Evolutionary conservation across 1,284 basidiomycete species (phyloP).

Genomic region (Calocybe gambosa): DNA sequence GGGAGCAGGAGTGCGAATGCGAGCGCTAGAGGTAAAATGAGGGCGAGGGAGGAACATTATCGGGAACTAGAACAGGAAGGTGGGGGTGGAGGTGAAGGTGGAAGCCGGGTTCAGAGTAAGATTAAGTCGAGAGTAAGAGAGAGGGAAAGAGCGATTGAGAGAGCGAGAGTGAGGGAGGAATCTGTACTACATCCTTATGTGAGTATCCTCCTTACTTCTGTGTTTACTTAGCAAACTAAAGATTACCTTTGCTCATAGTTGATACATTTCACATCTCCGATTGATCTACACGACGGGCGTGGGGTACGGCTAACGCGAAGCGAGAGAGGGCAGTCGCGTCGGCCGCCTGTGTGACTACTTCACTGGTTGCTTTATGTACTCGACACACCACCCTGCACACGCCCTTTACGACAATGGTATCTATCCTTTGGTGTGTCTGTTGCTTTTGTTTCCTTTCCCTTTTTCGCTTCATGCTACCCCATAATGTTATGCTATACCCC

Average conservation of each 20-base stretch:
- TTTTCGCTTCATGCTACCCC: too few species aligned
- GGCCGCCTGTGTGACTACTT: not conserved
- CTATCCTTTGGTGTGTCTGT: too few species aligned
- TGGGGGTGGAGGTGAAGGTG: not conserved
- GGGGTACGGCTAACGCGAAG: not conserved
- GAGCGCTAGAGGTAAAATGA: not conserved
- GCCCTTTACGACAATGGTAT: not conserved
- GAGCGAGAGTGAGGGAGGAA: constrained; percentile 6
- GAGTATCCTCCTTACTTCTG: constrained; percentile 1
- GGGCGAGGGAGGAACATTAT: not conserved
- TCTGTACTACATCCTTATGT: constrained; percentile 15
- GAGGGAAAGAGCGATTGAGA: constrained; percentile 1
- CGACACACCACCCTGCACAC: not conserved
- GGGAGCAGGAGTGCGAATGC: not conserved
- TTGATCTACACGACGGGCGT: not conserved
- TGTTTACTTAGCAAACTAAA: not conserved
- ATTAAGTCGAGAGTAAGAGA: constrained; percentile 2
- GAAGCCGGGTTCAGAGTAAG: not conserved
- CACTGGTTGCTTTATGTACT: not conserved
- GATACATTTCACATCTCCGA: not conserved
- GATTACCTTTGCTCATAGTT: not conserved
- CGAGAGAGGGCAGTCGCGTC: not conserved
- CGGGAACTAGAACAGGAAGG: not conserved
- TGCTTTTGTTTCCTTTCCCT: too few species aligned
- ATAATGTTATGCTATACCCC: too few species aligned